Percentiles rank a stretch among this genome's conserved stretches.
Conservation (phyloP, 352 stramenopile genomes). For the Phytophthora megakarya region DNA sequence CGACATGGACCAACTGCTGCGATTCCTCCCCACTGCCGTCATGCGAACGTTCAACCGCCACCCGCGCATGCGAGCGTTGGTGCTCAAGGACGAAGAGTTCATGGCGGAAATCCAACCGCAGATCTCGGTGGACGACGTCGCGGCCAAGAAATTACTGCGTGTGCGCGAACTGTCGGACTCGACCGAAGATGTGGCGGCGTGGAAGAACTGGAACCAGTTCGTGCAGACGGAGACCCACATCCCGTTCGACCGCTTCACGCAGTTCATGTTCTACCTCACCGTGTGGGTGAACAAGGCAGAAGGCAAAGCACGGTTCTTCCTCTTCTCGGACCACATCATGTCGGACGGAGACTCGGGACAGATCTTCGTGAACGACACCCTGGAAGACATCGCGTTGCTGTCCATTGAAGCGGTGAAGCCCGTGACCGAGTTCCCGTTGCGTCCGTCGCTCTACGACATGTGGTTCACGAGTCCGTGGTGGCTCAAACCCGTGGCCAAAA, state of each 20-base stretch:
- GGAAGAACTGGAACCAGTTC: constrained; percentile 46
- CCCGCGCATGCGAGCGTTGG: constrained; percentile 49
- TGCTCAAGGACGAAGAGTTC: constrained; percentile 46
- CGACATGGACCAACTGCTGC: constrained; percentile 46
- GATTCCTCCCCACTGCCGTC: constrained; percentile 49
- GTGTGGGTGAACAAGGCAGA: constrained; percentile 45
- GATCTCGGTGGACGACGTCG: constrained; percentile 43
- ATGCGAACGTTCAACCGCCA: constrained; percentile 66
- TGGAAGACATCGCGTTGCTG: constrained; percentile 42
- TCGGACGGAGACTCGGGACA: constrained; percentile 51
- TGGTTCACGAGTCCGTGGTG: constrained; percentile 47
- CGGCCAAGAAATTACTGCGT: constrained; percentile 32
- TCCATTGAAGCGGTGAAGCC: constrained; percentile 35
- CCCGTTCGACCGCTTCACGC: constrained; percentile 46
- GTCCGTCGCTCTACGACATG: constrained; percentile 50
- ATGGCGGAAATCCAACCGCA: constrained; percentile 45
- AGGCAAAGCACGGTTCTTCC: constrained; percentile 39
- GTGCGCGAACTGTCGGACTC: constrained; percentile 36
- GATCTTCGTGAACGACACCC: constrained; percentile 54
- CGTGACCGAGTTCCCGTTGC: constrained; percentile 41
- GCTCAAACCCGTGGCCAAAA: constrained; percentile 38
- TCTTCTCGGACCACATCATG: constrained; percentile 71
- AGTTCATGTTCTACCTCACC: constrained; percentile 58
- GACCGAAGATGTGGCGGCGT: constrained; percentile 17
- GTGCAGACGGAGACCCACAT: constrained; percentile 37